These are phyloP conservation scores for Isabelozyma gotoi DNA, from an alignment of 805 yeast species.

Conservation along the genomic window DNA sequence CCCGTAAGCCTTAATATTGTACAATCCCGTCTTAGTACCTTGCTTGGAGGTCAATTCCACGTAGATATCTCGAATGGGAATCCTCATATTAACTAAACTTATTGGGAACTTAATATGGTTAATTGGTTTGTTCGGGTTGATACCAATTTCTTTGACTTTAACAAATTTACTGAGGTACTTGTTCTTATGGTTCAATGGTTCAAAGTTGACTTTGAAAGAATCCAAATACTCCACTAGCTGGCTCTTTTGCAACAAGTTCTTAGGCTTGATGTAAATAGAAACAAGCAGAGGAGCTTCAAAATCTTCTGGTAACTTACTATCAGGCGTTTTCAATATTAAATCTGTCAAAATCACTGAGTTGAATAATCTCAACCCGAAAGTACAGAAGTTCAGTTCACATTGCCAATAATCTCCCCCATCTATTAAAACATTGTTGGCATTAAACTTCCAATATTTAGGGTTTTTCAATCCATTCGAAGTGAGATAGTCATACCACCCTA, in stretches of 20 bases:
- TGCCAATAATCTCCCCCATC: constrained; percentile 37
- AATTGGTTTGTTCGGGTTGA: constrained; percentile 12
- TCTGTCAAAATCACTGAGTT: constrained; percentile 35
- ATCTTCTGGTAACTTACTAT: constrained; percentile 1
- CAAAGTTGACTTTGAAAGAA: constrained; percentile 9
- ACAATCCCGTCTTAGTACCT: constrained; percentile 11
- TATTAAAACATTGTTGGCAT: constrained; percentile 38
- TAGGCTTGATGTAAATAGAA: constrained; percentile 32
- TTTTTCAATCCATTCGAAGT: constrained; percentile 19
- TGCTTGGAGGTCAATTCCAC: constrained; percentile 18
- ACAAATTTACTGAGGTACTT: constrained; percentile 30
- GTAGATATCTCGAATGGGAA: constrained; percentile 33
- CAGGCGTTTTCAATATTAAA: constrained; percentile 21
- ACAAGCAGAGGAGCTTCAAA: constrained; percentile 14
- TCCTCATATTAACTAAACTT: constrained; percentile 29
- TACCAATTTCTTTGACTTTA: constrained; percentile 24
- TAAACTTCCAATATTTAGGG: constrained; percentile 24
- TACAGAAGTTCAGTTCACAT: constrained; percentile 26
- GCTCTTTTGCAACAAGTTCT: constrained; percentile 13
- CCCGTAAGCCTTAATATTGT: constrained; percentile 27
- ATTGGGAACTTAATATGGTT: constrained; percentile 33
- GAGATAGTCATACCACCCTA: constrained; percentile 43
- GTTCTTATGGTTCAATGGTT: constrained; percentile 8
- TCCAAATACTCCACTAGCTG: constrained; percentile 17
- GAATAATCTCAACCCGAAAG: constrained; percentile 35